These are phyloP conservation scores for Russula griseocarnosa DNA, from an alignment of 768 basidiomycete genomes.

Conservation along the genomic window DNA sequence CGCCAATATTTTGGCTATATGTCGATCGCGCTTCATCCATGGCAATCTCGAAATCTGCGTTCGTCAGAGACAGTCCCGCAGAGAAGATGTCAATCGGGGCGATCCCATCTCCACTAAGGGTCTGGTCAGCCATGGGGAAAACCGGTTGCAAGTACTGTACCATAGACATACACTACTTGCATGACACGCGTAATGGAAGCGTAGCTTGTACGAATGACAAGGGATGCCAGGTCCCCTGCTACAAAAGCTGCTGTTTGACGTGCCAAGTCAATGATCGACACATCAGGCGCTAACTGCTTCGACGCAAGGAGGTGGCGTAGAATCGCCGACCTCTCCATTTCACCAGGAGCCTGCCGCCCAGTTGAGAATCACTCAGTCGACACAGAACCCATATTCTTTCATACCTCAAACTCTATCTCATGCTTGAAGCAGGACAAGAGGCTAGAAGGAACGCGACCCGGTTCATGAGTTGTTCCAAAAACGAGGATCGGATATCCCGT, in stretches of 20 bases:
- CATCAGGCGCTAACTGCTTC: constrained; percentile 61
- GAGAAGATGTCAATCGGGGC: constrained; percentile 33
- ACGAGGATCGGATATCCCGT: constrained; percentile 71
- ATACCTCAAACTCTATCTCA: constrained; percentile 62
- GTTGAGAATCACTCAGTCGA: constrained; percentile 1
- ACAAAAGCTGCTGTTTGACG: constrained; percentile 89
- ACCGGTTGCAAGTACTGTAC: neutral
- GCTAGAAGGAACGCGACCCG: constrained; percentile 56
- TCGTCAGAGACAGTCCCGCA: constrained; percentile 45
- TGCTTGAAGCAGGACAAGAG: constrained; percentile 80
- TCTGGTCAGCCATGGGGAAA: neutral
- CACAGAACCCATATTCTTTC: constrained; percentile 39
- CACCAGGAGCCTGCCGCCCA: constrained; percentile 65
- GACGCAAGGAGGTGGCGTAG: constrained; percentile 45
- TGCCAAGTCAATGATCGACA: constrained; percentile 67
- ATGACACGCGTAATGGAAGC: constrained; percentile 50
- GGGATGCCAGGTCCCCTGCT: constrained; percentile 70
- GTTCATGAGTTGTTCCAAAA: constrained; percentile 67
- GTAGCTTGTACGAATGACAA: constrained; percentile 56
- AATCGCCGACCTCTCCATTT: constrained; percentile 64
- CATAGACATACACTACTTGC: constrained; percentile 8
- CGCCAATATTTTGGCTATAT: constrained; percentile 92
- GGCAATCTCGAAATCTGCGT: constrained; percentile 67
- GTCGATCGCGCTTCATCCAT: constrained; percentile 66
- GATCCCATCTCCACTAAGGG: constrained; percentile 29